phyloP scores from a whole-genome alignment of 257 asterid species.

The Solanum rostratum region DNA sequence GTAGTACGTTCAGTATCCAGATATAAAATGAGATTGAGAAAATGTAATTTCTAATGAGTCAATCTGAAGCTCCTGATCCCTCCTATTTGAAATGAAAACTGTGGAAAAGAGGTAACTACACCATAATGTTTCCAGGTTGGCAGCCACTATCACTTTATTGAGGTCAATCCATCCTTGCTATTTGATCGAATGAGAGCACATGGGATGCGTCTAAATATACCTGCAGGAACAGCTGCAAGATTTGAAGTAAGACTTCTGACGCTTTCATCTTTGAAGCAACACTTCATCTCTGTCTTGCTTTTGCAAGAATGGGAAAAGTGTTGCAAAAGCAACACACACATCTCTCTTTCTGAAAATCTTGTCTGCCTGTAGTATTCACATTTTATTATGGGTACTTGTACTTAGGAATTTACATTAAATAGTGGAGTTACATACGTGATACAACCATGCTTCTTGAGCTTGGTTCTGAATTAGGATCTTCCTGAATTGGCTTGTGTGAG shows the following conservation, averaged over 20 bases:
- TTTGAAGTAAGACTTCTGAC: slow-evolving; percentile 60
- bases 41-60: background rate
- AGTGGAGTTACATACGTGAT: background rate
- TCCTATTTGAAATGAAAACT: background rate
- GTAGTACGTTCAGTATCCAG: background rate
- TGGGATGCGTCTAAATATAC: slow-evolving; percentile 84
- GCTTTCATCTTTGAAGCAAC: background rate
- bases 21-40: background rate
- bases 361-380: background rate
- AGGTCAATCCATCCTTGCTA: slow-evolving; percentile 69
- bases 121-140: slow-evolving; percentile 53
- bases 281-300: background rate
- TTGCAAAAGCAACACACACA: background rate
- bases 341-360: background rate
- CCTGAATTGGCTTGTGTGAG: background rate
- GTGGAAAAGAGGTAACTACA: background rate
- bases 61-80: background rate
- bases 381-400: background rate
- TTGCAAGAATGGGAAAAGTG: background rate
- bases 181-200: slow-evolving; percentile 70
- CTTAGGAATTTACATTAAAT: background rate
- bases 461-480: background rate
- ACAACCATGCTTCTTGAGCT: background rate
- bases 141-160: slow-evolving; percentile 94
- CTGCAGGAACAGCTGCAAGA: slow-evolving; percentile 92